phyloP scores from a whole-genome alignment of 1,284 basidiomycete species.

The Microbotryum silenes-acaulis region DNA sequence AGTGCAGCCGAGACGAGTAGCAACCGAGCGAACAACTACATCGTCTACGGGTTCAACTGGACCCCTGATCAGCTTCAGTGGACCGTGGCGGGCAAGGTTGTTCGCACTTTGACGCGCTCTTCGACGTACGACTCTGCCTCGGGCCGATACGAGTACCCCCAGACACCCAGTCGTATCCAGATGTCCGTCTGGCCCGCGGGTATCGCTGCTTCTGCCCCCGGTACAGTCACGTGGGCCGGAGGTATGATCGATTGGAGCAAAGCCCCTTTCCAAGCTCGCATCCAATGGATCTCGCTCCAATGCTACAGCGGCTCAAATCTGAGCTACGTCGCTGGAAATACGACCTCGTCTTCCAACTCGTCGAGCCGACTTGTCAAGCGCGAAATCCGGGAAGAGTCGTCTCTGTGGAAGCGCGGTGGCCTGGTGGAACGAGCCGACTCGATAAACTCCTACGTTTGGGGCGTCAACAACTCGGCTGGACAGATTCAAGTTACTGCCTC shows the following conservation, averaged over 20 bases:
- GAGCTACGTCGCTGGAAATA: slow-evolving; percentile 11
- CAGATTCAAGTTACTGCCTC: slow-evolving; percentile 20
- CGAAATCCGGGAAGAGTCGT: background rate
- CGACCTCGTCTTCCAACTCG: background rate
- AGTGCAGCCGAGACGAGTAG: no score
- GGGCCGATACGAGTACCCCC: slow-evolving; percentile 16
- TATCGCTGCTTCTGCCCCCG: background rate
- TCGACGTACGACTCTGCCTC: slow-evolving; percentile 3
- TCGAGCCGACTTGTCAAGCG: background rate
- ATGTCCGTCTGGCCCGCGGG: slow-evolving; percentile 32
- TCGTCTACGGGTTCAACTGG: slow-evolving; percentile 19
- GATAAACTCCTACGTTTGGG: slow-evolving; percentile 23
- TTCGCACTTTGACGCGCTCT: slow-evolving; percentile 20
- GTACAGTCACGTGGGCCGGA: slow-evolving; percentile 28
- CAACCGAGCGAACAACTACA: no score
- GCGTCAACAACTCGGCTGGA: slow-evolving; percentile 26
- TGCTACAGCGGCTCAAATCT: slow-evolving; percentile 22
- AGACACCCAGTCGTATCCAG: slow-evolving; percentile 27
- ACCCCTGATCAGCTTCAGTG: slow-evolving; percentile 24
- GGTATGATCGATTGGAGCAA: slow-evolving; percentile 29
- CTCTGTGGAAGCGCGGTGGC: background rate
- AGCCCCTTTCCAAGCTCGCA: slow-evolving; percentile 9
- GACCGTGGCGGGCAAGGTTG: slow-evolving; percentile 17
- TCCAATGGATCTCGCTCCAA: slow-evolving; percentile 25
- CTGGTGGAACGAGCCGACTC: slow-evolving; percentile 16